A percentile compares a stretch with the other conserved stretches of the same genome.
phyloP scores from a whole-genome alignment of 495 filamentous ascomycete genomes.

The Hypoxylon intermedium region DNA sequence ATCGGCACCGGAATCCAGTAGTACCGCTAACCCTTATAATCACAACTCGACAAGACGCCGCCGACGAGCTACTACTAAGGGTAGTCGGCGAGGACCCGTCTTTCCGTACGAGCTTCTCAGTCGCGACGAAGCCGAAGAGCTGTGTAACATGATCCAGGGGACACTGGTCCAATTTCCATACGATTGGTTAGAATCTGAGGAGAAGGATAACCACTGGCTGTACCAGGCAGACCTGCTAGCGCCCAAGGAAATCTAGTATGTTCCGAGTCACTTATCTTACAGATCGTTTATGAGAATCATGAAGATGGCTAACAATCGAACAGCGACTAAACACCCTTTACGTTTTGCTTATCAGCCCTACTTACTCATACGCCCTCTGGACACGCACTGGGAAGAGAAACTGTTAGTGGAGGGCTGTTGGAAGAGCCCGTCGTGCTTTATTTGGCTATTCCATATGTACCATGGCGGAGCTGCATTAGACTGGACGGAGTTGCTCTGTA shows the following conservation, averaged over 20 bases:
- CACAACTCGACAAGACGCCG: conserved; percentile 56
- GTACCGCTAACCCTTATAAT: conserved; percentile 34
- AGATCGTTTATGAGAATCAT: not conserved
- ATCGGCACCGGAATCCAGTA: conserved; percentile 43
- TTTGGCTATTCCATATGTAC: conserved; percentile 21
- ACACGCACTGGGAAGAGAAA: not conserved
- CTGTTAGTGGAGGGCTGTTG: not conserved
- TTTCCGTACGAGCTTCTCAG: conserved; percentile 80
- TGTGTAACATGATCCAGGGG: conserved; percentile 84
- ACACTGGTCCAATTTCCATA: conserved; percentile 91
- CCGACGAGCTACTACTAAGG: conserved; percentile 78
- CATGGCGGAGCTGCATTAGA: conserved; percentile 16
- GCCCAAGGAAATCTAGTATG: conserved; percentile 97
- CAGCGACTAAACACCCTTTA: conserved; percentile 24
- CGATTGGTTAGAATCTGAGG: conserved; percentile 91
- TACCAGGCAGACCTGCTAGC: conserved; percentile 96
- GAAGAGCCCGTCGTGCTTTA: conserved; percentile 4
- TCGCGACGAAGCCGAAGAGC: conserved; percentile 75
- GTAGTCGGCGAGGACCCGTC: conserved; percentile 66
- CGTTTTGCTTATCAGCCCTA: not conserved
- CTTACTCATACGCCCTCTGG: not conserved
- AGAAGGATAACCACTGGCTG: conserved; percentile 93
- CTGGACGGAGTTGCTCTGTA: conserved; percentile 15
- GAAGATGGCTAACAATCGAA: conserved; percentile 9
- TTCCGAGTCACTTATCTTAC: conserved; percentile 29